phyloP scores from a whole-genome alignment of 106 monocot species.

The Apostasia ramifera region DNA sequence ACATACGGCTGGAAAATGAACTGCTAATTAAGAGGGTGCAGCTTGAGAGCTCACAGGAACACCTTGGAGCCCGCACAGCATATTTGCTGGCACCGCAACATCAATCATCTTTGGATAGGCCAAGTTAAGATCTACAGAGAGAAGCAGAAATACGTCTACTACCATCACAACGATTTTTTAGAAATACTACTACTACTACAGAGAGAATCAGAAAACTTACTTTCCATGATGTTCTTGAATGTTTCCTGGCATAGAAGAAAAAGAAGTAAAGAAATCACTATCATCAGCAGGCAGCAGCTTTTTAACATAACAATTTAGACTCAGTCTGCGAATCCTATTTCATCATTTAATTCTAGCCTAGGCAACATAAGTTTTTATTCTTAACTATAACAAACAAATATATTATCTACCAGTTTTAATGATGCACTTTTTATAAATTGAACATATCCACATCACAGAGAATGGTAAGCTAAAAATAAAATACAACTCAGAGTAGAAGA shows the following conservation, averaged over 20 bases:
- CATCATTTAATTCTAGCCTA: background rate
- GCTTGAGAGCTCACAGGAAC: conserved; percentile 3
- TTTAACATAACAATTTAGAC: too few species aligned
- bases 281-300: too few species aligned
- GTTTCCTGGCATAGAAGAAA: conserved; percentile 41
- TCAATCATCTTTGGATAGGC: conserved; percentile 90
- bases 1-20: too few species aligned
- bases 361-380: background rate
- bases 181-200: too few species aligned
- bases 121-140: conserved; percentile 53
- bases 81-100: conserved; percentile 74
- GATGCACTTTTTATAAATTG: background rate
- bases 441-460: too few species aligned
- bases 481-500: too few species aligned
- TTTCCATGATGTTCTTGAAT: conserved; percentile 78
- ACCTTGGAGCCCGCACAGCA: conserved; percentile 73
- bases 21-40: too few species aligned
- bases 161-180: background rate
- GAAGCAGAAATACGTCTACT: background rate
- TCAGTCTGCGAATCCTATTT: too few species aligned
- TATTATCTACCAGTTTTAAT: background rate
- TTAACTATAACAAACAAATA: too few species aligned
- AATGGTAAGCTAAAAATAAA: too few species aligned
- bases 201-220: conserved; percentile 36
- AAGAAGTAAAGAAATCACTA: background rate